These are phyloP conservation scores for Claviceps quebecensis DNA, from an alignment of 2,329 filamentous ascomycete genomes.

Conservation along the genomic window DNA sequence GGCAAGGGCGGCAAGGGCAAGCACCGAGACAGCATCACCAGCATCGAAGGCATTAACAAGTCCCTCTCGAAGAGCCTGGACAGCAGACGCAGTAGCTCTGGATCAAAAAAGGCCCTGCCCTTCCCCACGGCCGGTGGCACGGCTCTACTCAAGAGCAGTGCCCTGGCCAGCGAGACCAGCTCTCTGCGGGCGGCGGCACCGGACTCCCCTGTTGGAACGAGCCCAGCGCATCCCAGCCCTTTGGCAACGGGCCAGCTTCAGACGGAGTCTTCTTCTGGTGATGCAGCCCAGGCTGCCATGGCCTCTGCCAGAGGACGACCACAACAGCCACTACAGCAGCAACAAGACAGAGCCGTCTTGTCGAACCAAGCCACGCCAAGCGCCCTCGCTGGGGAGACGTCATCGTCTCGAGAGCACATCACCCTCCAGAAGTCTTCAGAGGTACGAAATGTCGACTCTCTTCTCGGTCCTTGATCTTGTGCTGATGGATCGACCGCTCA, in stretches of 20 bases:
- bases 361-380: slow-evolving; percentile 3
- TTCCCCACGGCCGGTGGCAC: slow-evolving; percentile 31
- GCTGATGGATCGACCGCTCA: background rate
- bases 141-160: slow-evolving; percentile 32
- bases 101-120: slow-evolving; percentile 61
- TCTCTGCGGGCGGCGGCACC: slow-evolving; percentile 36
- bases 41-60: slow-evolving; percentile 60
- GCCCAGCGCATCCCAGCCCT: slow-evolving; percentile 24
- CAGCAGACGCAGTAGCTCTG: slow-evolving; percentile 76
- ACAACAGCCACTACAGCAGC: background rate
- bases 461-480: slow-evolving; percentile 30
- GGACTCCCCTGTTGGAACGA: slow-evolving; percentile 26
- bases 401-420: slow-evolving; percentile 8
- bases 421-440: slow-evolving; percentile 21
- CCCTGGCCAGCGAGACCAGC: slow-evolving; percentile 43
- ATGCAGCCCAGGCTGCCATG: background rate
- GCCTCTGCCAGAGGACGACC: background rate
- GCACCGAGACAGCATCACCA: slow-evolving; percentile 32
- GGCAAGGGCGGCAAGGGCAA: slow-evolving; percentile 24
- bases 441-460: slow-evolving; percentile 41
- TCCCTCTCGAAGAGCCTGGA: slow-evolving; percentile 79
- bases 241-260: slow-evolving; percentile 12
- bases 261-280: slow-evolving; percentile 6
- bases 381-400: slow-evolving; percentile 13
- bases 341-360: background rate